These are phyloP conservation scores for Aspergillus fructus DNA, from an alignment of 2,329 filamentous ascomycete species.

Conservation along the genomic window DNA sequence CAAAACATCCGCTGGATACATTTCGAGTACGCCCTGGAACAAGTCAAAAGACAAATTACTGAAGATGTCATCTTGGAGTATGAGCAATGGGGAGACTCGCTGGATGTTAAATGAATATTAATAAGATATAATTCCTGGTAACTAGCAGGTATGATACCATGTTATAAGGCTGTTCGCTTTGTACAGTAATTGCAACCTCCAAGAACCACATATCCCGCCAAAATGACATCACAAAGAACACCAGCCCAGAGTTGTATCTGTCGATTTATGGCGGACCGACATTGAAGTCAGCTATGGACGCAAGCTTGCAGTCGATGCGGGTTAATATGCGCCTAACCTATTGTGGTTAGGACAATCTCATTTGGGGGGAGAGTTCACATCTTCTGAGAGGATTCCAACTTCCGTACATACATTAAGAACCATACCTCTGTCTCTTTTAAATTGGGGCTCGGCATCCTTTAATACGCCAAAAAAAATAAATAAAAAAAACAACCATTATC, in stretches of 20 bases:
- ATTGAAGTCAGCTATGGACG: no score
- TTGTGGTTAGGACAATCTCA: background rate
- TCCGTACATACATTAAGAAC: background rate
- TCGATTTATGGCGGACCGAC: no score
- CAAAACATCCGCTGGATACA: conserved; percentile 41
- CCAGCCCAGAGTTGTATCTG: no score
- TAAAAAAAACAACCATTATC: background rate
- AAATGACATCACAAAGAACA: no score
- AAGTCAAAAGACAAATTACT: conserved; percentile 60
- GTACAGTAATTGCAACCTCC: no score
- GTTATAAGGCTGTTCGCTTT: no score
- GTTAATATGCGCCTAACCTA: background rate
- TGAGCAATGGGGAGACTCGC: conserved; percentile 51
- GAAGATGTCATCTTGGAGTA: conserved; percentile 58
- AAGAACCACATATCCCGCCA: no score
- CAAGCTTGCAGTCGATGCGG: no score
- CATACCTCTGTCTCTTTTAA: background rate
- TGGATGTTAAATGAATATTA: conserved; percentile 2
- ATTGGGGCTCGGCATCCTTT: background rate
- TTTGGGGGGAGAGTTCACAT: no score
- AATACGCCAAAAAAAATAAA: background rate
- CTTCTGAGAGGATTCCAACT: no score
- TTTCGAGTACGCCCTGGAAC: conserved; percentile 44
- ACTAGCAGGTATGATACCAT: no score
- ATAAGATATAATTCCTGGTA: no score